Conservation (phyloP, 1,284 basidiomycete genomes). For the Heterobasidion irregulare region DNA sequence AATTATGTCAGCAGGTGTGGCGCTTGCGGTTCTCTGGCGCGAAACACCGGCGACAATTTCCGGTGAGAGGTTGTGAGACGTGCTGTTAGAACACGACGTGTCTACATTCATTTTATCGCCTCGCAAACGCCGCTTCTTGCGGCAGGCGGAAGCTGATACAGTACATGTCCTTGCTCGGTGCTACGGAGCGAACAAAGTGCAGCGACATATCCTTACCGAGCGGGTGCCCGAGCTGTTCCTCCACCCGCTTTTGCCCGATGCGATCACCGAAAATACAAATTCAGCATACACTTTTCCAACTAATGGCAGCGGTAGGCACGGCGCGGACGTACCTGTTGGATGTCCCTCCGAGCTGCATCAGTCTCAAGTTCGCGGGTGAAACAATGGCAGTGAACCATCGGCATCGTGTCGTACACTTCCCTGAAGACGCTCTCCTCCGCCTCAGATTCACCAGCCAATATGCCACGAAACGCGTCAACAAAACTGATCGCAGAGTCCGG, state of each 20-base stretch:
- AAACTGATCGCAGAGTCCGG: conserved; percentile 90
- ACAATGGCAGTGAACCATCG: conserved; percentile 93
- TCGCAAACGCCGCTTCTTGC: conserved; percentile 37
- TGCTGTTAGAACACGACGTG: no score
- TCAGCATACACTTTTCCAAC: neutral
- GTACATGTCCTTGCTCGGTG: conserved; percentile 98
- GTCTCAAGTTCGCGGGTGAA: conserved; percentile 86
- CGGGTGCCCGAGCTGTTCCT: conserved; percentile 51
- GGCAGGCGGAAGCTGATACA: conserved; percentile 91
- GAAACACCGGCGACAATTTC: no score
- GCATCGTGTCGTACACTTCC: conserved; percentile 56
- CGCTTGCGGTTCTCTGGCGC: neutral
- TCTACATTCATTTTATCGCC: neutral
- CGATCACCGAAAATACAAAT: neutral
- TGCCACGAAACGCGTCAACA: conserved; percentile 80
- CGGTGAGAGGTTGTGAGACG: no score
- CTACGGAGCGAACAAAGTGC: conserved; percentile 86
- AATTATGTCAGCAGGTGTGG: neutral
- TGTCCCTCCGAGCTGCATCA: conserved; percentile 64
- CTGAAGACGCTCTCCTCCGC: conserved; percentile 25
- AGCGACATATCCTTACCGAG: conserved; percentile 49
- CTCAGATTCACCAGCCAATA: conserved; percentile 33
- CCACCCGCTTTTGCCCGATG: conserved; percentile 55
- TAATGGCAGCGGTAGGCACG: neutral
- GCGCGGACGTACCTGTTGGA: conserved; percentile 56